A percentile compares a stretch with the other conserved stretches of the same genome.
Evolutionary conservation across 805 yeast genomes (phyloP).

Genomic region (Hanseniaspora pseudoguilliermondii): DNA sequence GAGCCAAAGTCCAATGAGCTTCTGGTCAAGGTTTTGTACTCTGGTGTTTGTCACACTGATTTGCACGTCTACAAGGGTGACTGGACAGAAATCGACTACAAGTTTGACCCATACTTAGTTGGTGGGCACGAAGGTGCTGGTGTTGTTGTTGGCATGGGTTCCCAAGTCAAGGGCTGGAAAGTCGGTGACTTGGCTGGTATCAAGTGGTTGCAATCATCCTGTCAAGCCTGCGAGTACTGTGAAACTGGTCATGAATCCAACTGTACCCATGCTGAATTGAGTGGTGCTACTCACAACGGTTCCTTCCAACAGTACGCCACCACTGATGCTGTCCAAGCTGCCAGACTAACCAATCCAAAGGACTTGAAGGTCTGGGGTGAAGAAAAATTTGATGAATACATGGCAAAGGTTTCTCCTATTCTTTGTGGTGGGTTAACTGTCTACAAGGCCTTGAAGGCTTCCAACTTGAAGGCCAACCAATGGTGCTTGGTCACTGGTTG

Average conservation of each 20-base stretch:
- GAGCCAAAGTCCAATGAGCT: conserved; percentile 45
- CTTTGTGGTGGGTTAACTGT: conserved; percentile 54
- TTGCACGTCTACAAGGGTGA: conserved; percentile 59
- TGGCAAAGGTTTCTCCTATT: conserved; percentile 51
- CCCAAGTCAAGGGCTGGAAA: conserved; percentile 42
- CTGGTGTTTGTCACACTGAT: conserved; percentile 58
- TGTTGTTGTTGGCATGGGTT: conserved; percentile 46
- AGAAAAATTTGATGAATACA: conserved; percentile 1
- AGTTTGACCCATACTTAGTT: conserved; percentile 38
- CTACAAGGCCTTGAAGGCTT: conserved; percentile 46
- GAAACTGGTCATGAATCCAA: conserved; percentile 40
- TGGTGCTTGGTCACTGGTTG: conserved; percentile 53
- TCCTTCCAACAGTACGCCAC: conserved; percentile 82
- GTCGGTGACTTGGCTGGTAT: conserved; percentile 52
- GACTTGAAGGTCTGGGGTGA: conserved; percentile 32
- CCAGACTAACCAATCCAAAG: conserved; percentile 56
- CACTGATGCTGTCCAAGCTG: conserved; percentile 78
- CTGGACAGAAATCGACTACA: conserved; percentile 43
- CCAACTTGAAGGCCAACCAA: conserved; percentile 38
- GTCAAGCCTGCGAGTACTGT: conserved; percentile 48
- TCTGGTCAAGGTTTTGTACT: conserved; percentile 45
- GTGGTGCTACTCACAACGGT: conserved; percentile 51
- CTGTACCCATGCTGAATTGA: conserved; percentile 38
- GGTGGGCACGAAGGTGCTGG: conserved; percentile 66
- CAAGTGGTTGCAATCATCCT: conserved; percentile 54